Base-by-base conservation (phyloP, 768 basidiomycete species). In the Amanita fuliginea region DNA sequence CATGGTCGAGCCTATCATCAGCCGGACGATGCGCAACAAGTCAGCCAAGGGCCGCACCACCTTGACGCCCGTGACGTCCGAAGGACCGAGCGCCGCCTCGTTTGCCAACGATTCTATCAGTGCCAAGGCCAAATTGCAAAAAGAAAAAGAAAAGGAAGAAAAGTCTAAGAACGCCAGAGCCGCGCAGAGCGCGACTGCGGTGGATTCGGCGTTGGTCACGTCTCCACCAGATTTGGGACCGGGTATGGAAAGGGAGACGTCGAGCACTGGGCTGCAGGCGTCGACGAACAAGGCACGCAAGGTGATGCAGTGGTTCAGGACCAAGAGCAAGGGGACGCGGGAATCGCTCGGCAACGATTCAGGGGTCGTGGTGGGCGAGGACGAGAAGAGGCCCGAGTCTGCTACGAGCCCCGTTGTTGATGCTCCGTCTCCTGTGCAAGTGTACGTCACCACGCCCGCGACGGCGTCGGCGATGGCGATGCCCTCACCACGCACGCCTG, bases 241-340 rank as follows among this genome's bases (percentile, higher is more conserved):
- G 72, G 71, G 35, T 61, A 42, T 30, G 30, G 30, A 30, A 3
- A 30, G 30, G 30, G 30, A 30, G 30, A 30, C 30, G 30, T 30
- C 55, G 61, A 34, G 56, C 28, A 6, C 58, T 3, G 71, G 68
- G 6, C 71, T 83, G 67, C 75, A 76, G 2, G 86, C 82, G 13
- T 83, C 87, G 53, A 79, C 88, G n/a, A 82, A 76, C 66, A 87
- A 93, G 64, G 93, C 95, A 3, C 81, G 82, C 64, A 91, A 86
- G 60, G 96, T 99, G 47, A 98, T 98, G 95, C 84, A 93, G 56
- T 99, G 96, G 96, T 98, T 99, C 78, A 74, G 86, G 64, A 77
- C 75, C 49, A 78, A 76, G 66, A 83, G 80, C 59, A 83, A 50
- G 78, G 57, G 70, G 65, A 13, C 46, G 18, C 56, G 67, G 18